These are phyloP conservation scores for Malassezia equina DNA, from an alignment of 1,284 basidiomycete genomes.

Conservation along the genomic window DNA sequence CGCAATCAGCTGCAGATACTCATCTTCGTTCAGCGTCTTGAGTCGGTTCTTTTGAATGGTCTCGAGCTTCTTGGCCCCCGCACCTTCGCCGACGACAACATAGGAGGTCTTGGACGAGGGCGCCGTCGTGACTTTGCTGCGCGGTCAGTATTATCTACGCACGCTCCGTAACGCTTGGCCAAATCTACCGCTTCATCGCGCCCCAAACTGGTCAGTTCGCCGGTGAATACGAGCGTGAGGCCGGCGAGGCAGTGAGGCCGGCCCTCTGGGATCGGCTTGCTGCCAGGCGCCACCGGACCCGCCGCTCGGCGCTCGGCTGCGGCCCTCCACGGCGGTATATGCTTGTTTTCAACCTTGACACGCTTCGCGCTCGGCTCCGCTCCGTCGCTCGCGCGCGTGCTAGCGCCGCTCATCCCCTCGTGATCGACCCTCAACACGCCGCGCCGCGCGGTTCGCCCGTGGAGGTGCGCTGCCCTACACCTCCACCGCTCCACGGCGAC, in stretches of 20 bases:
- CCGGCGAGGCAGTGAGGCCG: constrained; percentile 72
- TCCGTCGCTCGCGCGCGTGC: background rate
- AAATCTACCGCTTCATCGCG: constrained; percentile 78
- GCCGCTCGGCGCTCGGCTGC: constrained; percentile 55
- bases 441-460: background rate
- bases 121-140: constrained; percentile 59
- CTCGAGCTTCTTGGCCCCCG: constrained; percentile 75
- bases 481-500: background rate
- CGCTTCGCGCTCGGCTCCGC: constrained; percentile 3
- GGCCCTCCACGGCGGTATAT: constrained; percentile 16
- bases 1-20: constrained; percentile 61
- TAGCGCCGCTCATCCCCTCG: background rate
- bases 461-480: background rate
- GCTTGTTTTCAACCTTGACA: background rate
- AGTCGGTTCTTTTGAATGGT: constrained; percentile 70
- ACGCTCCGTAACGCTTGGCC: constrained; percentile 76
- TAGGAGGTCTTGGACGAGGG: constrained; percentile 84
- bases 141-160: background rate
- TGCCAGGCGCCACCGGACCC: constrained; percentile 65
- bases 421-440: background rate
- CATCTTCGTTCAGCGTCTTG: constrained; percentile 72
- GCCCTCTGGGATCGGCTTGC: constrained; percentile 71
- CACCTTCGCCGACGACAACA: constrained; percentile 76
- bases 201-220: constrained; percentile 74
- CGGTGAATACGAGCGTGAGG: constrained; percentile 78